A percentile compares a stretch with the other conserved stretches of the same genome.
phyloP scores from a whole-genome alignment of 225 moss, liverwort and hornwort species.

The Physcomitrium patens region DNA sequence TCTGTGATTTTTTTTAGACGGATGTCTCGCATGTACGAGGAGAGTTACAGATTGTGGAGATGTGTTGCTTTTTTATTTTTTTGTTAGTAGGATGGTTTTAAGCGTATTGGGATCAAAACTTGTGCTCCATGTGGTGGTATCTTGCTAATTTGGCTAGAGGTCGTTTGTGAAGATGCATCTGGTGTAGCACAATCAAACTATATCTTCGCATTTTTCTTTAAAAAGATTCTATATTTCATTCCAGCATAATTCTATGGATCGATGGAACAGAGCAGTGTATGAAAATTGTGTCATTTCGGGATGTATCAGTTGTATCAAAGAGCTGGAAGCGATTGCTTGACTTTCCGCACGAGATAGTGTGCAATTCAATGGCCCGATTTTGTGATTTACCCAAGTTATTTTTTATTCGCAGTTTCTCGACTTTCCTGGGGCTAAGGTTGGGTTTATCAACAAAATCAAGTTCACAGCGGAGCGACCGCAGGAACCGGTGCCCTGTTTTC shows the following conservation, averaged over 20 bases:
- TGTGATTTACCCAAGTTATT: not conserved
- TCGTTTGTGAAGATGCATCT: not conserved
- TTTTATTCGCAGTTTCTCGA: constrained; percentile 51
- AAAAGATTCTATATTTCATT: too few relatives aligned
- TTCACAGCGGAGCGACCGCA: constrained; percentile 63
- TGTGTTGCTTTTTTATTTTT: too few relatives aligned
- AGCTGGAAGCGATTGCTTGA: not conserved
- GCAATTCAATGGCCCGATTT: not conserved
- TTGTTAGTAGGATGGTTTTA: not conserved
- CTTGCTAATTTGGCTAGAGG: not conserved
- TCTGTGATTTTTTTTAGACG: not conserved
- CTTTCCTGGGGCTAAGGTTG: constrained; percentile 86
- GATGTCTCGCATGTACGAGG: not conserved
- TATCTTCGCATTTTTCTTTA: not conserved
- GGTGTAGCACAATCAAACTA: not conserved
- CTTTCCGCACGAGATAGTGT: not conserved
- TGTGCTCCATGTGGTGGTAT: not conserved
- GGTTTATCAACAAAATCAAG: constrained; percentile 65
- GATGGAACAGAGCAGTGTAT: not conserved
- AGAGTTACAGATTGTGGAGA: not conserved
- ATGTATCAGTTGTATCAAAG: not conserved
- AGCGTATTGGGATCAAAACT: not conserved
- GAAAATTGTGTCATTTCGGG: not conserved
- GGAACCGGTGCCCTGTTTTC: constrained; percentile 81
- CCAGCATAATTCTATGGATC: not conserved